Evolutionary conservation across 2,329 filamentous ascomycete genomes (phyloP).

Genomic region (Mycocentrospora acerina): DNA sequence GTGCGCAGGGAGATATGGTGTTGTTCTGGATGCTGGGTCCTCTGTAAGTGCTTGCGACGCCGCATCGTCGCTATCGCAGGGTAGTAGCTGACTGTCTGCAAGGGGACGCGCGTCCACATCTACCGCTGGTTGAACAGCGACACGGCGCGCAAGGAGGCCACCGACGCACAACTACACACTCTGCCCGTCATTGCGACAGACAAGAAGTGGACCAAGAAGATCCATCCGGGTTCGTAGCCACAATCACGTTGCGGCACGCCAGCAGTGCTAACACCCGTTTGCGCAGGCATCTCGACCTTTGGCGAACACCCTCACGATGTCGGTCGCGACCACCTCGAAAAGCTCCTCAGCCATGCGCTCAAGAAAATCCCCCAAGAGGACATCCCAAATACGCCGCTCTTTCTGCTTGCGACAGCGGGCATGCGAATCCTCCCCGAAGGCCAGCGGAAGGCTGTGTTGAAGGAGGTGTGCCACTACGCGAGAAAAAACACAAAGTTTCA

Average conservation of each 20-base stretch:
- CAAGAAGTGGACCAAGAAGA: constrained; percentile 89
- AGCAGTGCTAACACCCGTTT: constrained; percentile 11
- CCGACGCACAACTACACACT: constrained; percentile 61
- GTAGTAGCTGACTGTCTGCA: constrained; percentile 18
- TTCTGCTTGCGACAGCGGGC: constrained; percentile 92
- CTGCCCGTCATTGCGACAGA: constrained; percentile 82
- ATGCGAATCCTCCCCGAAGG: constrained; percentile 80
- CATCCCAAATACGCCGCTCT: constrained; percentile 83
- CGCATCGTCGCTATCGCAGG: not conserved
- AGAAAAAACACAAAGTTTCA: constrained; percentile 75
- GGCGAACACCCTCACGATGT: constrained; percentile 74
- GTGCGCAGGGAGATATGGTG: constrained; percentile 70
- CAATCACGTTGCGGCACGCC: not conserved
- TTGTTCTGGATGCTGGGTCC: constrained; percentile 96
- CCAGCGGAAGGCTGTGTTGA: constrained; percentile 72
- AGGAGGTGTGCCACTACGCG: constrained; percentile 81
- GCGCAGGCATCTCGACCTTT: constrained; percentile 76
- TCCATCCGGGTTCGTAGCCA: constrained; percentile 68
- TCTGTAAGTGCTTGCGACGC: constrained; percentile 57
- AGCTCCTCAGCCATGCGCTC: constrained; percentile 79
- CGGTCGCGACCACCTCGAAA: constrained; percentile 77
- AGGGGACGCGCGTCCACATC: constrained; percentile 87
- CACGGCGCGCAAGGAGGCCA: constrained; percentile 63
- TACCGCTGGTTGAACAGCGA: constrained; percentile 88
- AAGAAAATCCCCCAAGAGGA: constrained; percentile 74